Evolutionary conservation across 768 basidiomycete genomes (phyloP), one percentile per base, ranked within the genome.

Genomic region (Chlorophyllum brunneum): DNA sequence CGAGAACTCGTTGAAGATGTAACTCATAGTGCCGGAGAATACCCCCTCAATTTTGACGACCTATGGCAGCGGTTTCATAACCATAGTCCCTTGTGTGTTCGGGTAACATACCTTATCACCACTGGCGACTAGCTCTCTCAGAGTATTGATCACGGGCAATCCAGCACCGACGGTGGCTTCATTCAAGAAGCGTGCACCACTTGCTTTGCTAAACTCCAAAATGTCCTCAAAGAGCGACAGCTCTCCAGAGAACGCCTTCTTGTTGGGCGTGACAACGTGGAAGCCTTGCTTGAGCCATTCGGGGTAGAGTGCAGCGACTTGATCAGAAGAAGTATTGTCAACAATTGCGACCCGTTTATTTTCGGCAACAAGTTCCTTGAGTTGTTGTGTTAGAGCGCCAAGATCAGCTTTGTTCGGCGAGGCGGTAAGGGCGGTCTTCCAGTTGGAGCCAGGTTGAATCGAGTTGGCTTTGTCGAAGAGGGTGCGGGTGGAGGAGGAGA

Each of bases 1-100:
- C 2, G 90, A 86, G 72, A 94, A 92, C 56, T 93, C 85, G 72
- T 98, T 98, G 79, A 99, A 99, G 72, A 99, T 98, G 73, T 98
- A 99, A 65, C 88, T 92, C 78, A 99, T 83, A 2, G 97, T 99
- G 7, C 97, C 97, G 4, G 91, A 94, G 68, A 99, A 92, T 18
- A 98, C 97, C 33, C 97, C 97, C 68, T 99, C 97, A 58, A 98
- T 91, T 75, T 92, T 95, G 61, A 77, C 71, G 56, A 95, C 74
- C 86, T 90, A 55, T 22, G 41, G 13, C 11, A 16, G 29, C 5
- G 36, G 11, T 3, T 5, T 44, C 29, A 43, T 1, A 6, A n/a
- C 45, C n/a, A 58, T 18, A 18, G 20, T 4, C 4, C 9, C 23
- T 46, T 2, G 8, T 38, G 16, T 3, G 15, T 43, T 2, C 15